phyloP scores from a whole-genome alignment of 1,139 yeast species.

The Pichia kudriavzevii region DNA sequence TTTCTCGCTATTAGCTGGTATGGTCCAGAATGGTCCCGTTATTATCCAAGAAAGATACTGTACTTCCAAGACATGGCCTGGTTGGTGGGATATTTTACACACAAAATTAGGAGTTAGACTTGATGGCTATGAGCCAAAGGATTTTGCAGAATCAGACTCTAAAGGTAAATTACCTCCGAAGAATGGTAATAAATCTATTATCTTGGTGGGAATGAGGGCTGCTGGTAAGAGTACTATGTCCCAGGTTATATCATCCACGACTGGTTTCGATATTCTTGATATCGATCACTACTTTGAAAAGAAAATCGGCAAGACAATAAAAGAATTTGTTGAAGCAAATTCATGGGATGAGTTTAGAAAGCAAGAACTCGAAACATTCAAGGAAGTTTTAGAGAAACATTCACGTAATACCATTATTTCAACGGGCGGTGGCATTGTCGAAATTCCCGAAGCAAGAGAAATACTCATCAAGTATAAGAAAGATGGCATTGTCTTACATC shows the following conservation, averaged over 20 bases:
- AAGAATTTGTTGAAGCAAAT: conserved; percentile 53
- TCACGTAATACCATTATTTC: conserved; percentile 65
- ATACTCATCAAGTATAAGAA: conserved; percentile 46
- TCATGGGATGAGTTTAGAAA: conserved; percentile 88
- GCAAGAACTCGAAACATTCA: conserved; percentile 54
- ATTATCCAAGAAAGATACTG: conserved; percentile 80
- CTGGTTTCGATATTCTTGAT: conserved; percentile 72
- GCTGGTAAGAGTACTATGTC: conserved; percentile 92
- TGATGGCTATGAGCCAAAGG: conserved; percentile 56
- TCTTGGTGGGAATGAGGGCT: conserved; percentile 96
- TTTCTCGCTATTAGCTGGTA: conserved; percentile 73
- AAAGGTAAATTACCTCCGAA: conserved; percentile 16
- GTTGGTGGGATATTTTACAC: conserved; percentile 96
- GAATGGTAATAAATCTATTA: conserved; percentile 50
- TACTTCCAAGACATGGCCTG: conserved; percentile 99
- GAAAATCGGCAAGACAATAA: conserved; percentile 47
- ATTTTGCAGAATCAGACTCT: conserved; percentile 13
- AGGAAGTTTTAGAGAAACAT: conserved; percentile 40
- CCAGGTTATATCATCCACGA: conserved; percentile 63
- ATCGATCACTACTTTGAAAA: conserved; percentile 67
- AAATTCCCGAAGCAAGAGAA: conserved; percentile 59
- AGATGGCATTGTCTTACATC: conserved; percentile 71
- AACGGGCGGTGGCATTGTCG: conserved; percentile 97
- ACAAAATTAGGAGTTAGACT: conserved; percentile 56
- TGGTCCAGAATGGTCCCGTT: conserved; percentile 44